phyloP scores from a whole-genome alignment of 768 basidiomycete species.

The Boletus rubroflammeus region DNA sequence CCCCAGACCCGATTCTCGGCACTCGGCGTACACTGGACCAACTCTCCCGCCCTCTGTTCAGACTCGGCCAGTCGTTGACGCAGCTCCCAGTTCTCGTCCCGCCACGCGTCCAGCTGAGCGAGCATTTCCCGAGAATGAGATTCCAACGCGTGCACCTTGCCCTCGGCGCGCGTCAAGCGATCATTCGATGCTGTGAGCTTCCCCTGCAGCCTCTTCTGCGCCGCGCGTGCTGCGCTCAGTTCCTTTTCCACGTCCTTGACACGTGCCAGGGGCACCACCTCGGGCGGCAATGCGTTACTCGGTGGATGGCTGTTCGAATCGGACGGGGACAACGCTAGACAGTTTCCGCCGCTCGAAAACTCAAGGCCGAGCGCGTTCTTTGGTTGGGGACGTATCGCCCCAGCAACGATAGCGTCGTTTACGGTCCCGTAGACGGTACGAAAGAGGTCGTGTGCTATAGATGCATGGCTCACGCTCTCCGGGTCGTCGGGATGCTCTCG shows the following conservation, averaged over 20 bases:
- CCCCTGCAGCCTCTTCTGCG: conserved; percentile 18
- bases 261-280: conserved; percentile 7
- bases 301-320: background rate
- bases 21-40: conserved; percentile 11
- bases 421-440: conserved; percentile 28
- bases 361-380: conserved; percentile 27
- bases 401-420: conserved; percentile 19
- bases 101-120: conserved; percentile 16
- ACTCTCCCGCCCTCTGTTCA: conserved; percentile 21
- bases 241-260: conserved; percentile 26
- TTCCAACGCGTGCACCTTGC: conserved; percentile 15
- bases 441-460: conserved; percentile 28
- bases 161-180: conserved; percentile 14
- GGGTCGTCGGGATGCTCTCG: conserved; percentile 22
- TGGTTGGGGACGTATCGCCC: conserved; percentile 8
- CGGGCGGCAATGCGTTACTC: background rate
- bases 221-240: conserved; percentile 11
- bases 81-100: conserved; percentile 20
- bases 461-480: conserved; percentile 19
- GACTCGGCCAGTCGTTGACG: conserved; percentile 23
- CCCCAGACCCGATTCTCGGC: conserved; percentile 26
- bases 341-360: conserved; percentile 13
- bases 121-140: conserved; percentile 20
- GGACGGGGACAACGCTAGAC: background rate
- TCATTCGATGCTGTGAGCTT: conserved; percentile 16